Base-by-base conservation (phyloP, 148 eudicot species). In the Mesembryanthemum crystallinum region DNA sequence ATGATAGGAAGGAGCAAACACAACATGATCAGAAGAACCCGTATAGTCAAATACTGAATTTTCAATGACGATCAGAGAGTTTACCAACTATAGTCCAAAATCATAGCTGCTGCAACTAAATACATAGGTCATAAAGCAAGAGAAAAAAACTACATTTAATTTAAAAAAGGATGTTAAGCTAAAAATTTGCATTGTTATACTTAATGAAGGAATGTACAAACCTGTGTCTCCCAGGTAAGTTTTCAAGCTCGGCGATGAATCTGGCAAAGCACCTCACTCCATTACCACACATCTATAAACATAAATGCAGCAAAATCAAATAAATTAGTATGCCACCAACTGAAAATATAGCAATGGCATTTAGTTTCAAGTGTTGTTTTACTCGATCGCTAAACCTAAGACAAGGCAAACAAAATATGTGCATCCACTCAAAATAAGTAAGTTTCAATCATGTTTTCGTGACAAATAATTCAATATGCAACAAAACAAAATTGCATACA, bases 211-310 rank as follows among this genome's bases (percentile, higher is more conserved):
- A n/a, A 8, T 30, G 68, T 58, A 43, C 58, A 27, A 64, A 96
- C 98, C 99, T 91, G 71, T 88, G 87, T 60, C 64, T 91, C 18
- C 99, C 98, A 33, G 85, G 84, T 43, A 91, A 80, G 76, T 88
- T 87, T 45, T 92, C 90, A 67, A 96, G 93, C 85, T 89, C 97
- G 5, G 94, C 86, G 68, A 96, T 88, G 74, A 85, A 96, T 88
- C 90, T 89, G 77, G 98, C 99, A 84, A 96, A 92, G 94, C 98
- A 96, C 73, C 98, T 84, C 57, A 92, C 90, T 82, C 99, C 99
- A 84, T 92, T 96, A 67, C 99, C 99, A 78, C 99, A 96, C 99
- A 96, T 96, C 99, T 96, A 75, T 20, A 43, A 18, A 69, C 35
- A 67, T 17, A 30, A 77, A 47, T 52, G 10, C 13, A 71, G 28